phyloP scores from a whole-genome alignment of 2,329 filamentous ascomycete genomes.

The Aureobasidium melanogenum region DNA sequence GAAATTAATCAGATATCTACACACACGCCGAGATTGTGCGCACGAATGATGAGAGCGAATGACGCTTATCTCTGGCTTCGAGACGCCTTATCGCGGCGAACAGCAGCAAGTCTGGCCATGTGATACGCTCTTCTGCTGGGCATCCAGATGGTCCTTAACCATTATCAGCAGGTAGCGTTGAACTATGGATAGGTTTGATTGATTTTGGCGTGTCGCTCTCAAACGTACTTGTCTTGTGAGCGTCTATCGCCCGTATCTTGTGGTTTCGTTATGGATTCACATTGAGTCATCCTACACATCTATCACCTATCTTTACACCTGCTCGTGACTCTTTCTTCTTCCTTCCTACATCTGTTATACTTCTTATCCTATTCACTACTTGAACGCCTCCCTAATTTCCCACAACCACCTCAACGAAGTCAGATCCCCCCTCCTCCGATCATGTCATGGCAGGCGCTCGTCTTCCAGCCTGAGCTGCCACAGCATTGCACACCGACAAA shows the following conservation, averaged over 20 bases:
- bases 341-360: not conserved
- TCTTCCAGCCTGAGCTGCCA: slow-evolving; percentile 38
- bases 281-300: not conserved
- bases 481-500: slow-evolving; percentile 52
- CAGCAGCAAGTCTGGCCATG: slow-evolving; percentile 1
- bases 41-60: not conserved
- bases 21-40: not conserved
- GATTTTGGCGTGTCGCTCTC: not conserved
- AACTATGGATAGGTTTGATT: not conserved
- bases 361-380: not conserved
- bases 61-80: slow-evolving; percentile 7
- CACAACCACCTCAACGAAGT: not conserved
- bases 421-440: not conserved
- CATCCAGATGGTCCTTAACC: not conserved
- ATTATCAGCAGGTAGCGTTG: slow-evolving; percentile 8
- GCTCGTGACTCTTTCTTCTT: not conserved
- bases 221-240: slow-evolving; percentile 5
- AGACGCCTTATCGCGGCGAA: slow-evolving; percentile 10
- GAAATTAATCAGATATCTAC: not conserved
- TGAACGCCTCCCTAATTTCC: not conserved
- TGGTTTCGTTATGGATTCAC: not conserved
- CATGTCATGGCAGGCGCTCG: slow-evolving; percentile 22
- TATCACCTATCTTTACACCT: not conserved
- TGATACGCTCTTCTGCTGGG: not conserved
- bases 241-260: slow-evolving; percentile 7